Evolutionary conservation across 2,329 filamentous ascomycete genomes (phyloP), one percentile per base, ranked within the genome.

Genomic region (Cladosporium phlei): DNA sequence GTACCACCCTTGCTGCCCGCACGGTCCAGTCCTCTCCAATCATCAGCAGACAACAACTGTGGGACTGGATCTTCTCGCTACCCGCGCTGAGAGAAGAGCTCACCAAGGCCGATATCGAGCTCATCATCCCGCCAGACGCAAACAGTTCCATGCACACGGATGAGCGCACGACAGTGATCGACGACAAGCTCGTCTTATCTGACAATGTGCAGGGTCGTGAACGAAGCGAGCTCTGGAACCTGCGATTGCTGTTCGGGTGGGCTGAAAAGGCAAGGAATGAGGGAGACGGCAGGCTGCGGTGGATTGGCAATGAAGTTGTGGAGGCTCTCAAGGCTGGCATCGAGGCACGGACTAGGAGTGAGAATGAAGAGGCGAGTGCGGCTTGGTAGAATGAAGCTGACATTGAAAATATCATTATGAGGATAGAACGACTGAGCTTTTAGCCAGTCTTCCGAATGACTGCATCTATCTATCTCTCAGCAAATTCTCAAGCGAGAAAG

Each of bases 21-120:
- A 86, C 60, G 3, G 55, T 54, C 0, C 64, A 61, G 44, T 59
- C 57, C 21, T 52, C 54, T 3, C 59, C 63, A 53, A 24, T 28
- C 14, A 39, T 20, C 20, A 34, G 30, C 16, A 60, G 27, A 51
- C 63, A 33, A 62, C 66, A 71, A 29, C 65, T 86, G 1, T 78
- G 91, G 59, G 80, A 85, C 51, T 91, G 87, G 85, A 62, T 95
- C 1, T 88, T 95, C 61, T 67, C 73, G 1, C 74, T 88, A 0
- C 71, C 76, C 0, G 53, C 75, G 48, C 60, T 85, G 33, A 48
- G 55, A 16, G 38, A 48, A 17, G 56, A 58, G n/a, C 44, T 78
- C 73, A 63, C 86, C 70, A 63, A 84, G 42, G 80, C 83, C 0
- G 88, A 95, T 58, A 77, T 69, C 1, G 66, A 68, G 3, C 60